Conservation (phyloP, 2,329 filamentous ascomycete species). For the Dryadomyces quercivorus region DNA sequence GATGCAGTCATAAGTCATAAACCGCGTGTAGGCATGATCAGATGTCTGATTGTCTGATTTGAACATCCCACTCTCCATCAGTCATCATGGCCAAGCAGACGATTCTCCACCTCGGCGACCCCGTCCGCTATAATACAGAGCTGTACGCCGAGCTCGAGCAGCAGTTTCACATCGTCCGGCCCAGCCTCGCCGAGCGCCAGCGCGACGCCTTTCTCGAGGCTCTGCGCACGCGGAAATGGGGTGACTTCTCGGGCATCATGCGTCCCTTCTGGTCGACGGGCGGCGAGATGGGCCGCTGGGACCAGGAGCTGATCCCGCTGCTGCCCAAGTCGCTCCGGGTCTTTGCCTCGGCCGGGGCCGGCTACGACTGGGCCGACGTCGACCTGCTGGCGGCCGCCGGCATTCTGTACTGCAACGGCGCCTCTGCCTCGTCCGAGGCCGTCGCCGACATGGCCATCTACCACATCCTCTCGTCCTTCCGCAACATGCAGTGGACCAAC, state of each 20-base stretch:
- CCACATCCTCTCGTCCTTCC: slow-evolving; percentile 57
- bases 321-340: slow-evolving; percentile 45
- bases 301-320: slow-evolving; percentile 19
- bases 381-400: slow-evolving; percentile 47
- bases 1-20: no score
- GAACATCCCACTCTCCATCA: no score
- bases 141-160: slow-evolving; percentile 31
- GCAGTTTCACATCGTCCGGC: slow-evolving; percentile 36
- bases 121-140: slow-evolving; percentile 34
- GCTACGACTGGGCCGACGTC: slow-evolving; percentile 56
- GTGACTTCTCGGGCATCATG: slow-evolving; percentile 34
- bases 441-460: slow-evolving; percentile 62
- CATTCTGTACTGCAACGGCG: slow-evolving; percentile 16
- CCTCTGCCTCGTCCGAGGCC: slow-evolving; percentile 32
- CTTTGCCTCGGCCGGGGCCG: slow-evolving; percentile 52
- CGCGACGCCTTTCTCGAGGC: slow-evolving; percentile 35
- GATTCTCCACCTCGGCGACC: slow-evolving; percentile 66
- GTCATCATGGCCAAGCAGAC: background rate
- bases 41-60: no score
- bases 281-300: slow-evolving; percentile 16
- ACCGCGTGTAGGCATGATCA: no score
- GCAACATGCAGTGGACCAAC: slow-evolving; percentile 53
- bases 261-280: slow-evolving; percentile 14
- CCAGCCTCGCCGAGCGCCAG: slow-evolving; percentile 31
- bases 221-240: slow-evolving; percentile 39